A percentile compares a stretch with the other conserved stretches of the same genome.
phyloP scores from a whole-genome alignment of 23 red algal species.

The Chondrus crispus region DNA sequence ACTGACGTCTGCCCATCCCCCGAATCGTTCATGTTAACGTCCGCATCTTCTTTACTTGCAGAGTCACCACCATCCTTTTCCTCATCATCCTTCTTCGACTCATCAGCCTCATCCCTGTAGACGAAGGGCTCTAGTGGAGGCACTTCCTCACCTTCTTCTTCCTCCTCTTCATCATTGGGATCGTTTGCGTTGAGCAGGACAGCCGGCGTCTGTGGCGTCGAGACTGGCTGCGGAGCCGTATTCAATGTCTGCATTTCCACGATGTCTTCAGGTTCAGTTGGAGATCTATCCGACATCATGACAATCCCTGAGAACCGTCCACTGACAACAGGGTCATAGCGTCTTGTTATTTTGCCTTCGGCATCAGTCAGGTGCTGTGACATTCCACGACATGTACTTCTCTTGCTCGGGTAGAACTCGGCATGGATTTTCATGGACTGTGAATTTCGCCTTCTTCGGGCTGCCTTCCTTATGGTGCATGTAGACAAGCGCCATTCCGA shows the following conservation, averaged over 20 bases:
- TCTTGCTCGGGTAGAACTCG: conserved; percentile 62
- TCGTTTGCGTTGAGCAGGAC: not conserved
- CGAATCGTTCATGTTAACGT: conserved; percentile 31
- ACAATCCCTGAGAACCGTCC: conserved; percentile 57
- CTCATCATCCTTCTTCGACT: conserved; percentile 22
- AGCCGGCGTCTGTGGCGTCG: not conserved
- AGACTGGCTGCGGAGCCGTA: not conserved
- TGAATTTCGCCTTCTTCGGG: conserved; percentile 47
- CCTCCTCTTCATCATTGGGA: conserved; percentile 16
- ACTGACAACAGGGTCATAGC: conserved; percentile 44
- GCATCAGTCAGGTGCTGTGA: not conserved
- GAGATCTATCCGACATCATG: conserved; percentile 34
- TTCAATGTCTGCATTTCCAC: conserved; percentile 11
- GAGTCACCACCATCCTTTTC: not conserved
- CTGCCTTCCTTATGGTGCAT: conserved; percentile 89
- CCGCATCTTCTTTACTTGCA: too few relatives aligned
- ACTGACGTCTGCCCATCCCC: too few relatives aligned
- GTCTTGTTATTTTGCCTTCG: not conserved
- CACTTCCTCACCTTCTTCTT: conserved; percentile 51
- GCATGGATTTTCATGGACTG: conserved; percentile 53
- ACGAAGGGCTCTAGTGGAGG: conserved; percentile 38
- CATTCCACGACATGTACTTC: conserved; percentile 66
- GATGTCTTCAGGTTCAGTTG: not conserved
- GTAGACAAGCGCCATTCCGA: conserved; percentile 81
- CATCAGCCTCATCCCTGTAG: conserved; percentile 53